Evolutionary conservation across 495 filamentous ascomycete genomes (phyloP), one percentile per base, ranked within the genome.

Genomic region (Daldinia grandis): DNA sequence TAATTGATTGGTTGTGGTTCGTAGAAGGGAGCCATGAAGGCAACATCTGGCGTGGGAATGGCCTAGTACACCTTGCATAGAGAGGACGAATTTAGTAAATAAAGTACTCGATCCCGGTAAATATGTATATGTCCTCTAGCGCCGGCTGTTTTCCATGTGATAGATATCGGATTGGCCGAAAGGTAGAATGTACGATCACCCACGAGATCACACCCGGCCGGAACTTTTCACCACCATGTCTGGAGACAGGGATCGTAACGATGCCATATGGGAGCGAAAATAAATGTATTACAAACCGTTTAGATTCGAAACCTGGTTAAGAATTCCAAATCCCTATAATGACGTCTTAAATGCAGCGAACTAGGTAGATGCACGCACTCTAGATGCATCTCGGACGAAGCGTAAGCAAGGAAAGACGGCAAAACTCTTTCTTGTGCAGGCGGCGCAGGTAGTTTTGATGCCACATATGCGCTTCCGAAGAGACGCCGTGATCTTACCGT

Each of bases 281-380:
- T 30, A 19, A 14, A 38, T 6, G 15, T 7, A 35, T 6, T 54
- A 10, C 38, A 51, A 53, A 42, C 27, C 14, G 21, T 24, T 55
- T 21, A 40, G 58, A 56, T 51, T 55, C 14, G 28, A 25, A 28
- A 42, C 50, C 50, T 38, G 51, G 27, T 55, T 50, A 14, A 42
- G 15, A 55, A 73, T 73, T 73, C 61, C 61, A 68, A 73, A 73
- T 73, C 31, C 24, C 57, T 1, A 1, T 19, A 5, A 63, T 60
- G 40, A 72, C 58, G 55, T 63, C 60, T 50, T 57, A 38, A 33
- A 51, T 55, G n/a, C 51, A 66, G 49, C 49, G 17, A 53, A 14
- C n/a, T 38, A 64, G 31, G 51, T 38, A 64, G 31, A 57, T 9
- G 56, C 38, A 47, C 64, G 27, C n/a, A 44, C 47, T 21, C 33